These are phyloP conservation scores for Saccharomycopsis sp. DNA, from an alignment of 805 yeast genomes.

Conservation along the genomic window DNA sequence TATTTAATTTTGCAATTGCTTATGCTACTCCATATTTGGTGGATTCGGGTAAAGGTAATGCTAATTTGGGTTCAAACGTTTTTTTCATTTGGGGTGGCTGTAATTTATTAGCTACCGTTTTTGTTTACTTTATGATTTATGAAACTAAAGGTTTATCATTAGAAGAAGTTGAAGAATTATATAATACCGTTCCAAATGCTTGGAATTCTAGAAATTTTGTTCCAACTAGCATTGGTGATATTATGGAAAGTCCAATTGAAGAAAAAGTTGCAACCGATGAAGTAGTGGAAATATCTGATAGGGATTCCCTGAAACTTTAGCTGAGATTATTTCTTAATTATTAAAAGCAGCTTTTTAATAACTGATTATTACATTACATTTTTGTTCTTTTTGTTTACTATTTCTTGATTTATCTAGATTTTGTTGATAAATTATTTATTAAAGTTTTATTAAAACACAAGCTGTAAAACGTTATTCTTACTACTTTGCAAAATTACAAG, in stretches of 20 bases:
- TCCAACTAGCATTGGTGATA: no score
- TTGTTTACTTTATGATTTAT: constrained; percentile 44
- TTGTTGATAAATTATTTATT: no score
- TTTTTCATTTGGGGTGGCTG: constrained; percentile 48
- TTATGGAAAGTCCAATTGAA: no score
- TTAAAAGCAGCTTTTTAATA: no score
- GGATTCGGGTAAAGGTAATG: constrained; percentile 34
- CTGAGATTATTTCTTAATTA: no score
- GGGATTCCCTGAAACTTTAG: background rate
- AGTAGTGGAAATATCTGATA: constrained; percentile 1
- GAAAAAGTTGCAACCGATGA: background rate
- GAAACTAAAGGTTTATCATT: constrained; percentile 62
- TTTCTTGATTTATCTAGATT: no score
- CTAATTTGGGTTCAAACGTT: constrained; percentile 63
- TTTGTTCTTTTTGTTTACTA: no score
- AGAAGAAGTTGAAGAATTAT: constrained; percentile 66
- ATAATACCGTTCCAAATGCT: constrained; percentile 21
- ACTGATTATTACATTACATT: no score
- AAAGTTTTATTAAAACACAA: no score
- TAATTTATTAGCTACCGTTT: constrained; percentile 44
- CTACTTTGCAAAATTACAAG: no score
- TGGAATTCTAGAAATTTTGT: constrained; percentile 9
- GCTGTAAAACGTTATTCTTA: no score
- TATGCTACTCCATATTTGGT: constrained; percentile 43
- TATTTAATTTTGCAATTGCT: constrained; percentile 36